A percentile compares a stretch with the other conserved stretches of the same genome.
Conservation (phyloP, 208 protist genomes). For the Wallacemonas sp. region DNA sequence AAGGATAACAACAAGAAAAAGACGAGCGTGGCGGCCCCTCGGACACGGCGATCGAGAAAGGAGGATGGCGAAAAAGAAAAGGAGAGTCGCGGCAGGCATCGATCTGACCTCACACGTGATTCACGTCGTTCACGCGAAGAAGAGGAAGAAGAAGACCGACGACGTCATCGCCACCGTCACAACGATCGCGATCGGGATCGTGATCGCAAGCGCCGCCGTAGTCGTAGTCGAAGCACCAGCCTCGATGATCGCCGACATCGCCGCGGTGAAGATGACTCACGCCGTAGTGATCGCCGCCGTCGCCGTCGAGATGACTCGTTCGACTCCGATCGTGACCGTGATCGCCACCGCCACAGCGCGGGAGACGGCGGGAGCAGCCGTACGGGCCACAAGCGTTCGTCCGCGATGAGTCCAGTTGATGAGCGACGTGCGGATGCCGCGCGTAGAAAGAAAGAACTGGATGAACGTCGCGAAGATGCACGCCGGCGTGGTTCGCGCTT, state of each 20-base stretch:
- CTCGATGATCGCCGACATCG: constrained; percentile 7
- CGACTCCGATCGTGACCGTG: constrained; percentile 23
- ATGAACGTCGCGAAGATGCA: constrained; percentile 13
- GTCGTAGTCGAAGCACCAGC: neutral
- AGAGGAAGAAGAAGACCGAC: constrained; percentile 15
- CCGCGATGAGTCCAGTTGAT: neutral
- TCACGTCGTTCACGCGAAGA: constrained; percentile 6
- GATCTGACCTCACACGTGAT: constrained; percentile 13
- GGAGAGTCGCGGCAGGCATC: neutral
- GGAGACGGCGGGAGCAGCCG: neutral
- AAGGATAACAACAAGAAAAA: neutral
- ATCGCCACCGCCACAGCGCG: constrained; percentile 12
- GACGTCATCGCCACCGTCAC: constrained; percentile 1
- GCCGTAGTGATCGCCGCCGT: neutral
- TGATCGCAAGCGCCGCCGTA: constrained; percentile 18
- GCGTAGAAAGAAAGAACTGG: neutral
- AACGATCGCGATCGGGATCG: constrained; percentile 8
- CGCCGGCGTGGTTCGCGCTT: neutral
- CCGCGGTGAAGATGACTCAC: neutral
- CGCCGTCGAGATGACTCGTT: neutral
- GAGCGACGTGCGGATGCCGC: neutral
- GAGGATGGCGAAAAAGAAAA: neutral
- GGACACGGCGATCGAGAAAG: too few species aligned
- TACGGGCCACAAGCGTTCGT: neutral
- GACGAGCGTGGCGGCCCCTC: neutral